Evolutionary conservation across 306 rosid species (phyloP), one percentile per base, ranked within the genome.

Genomic region (Prunus davidiana): DNA sequence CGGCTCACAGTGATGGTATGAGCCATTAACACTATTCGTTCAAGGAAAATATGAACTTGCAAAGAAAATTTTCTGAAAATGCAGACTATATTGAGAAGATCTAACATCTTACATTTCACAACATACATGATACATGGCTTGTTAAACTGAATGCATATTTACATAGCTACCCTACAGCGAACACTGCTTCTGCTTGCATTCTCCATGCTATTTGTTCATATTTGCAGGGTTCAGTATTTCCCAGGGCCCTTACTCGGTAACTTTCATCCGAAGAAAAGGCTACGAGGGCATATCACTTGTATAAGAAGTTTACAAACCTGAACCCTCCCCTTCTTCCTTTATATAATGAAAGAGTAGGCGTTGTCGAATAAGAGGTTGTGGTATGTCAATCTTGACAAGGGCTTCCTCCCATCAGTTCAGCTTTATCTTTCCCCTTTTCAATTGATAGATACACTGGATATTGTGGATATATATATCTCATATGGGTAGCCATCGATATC

Each of bases 391-490:
- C 30, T 71, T 71, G 72, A 58, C 51, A 6, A 3, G 19, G 38
- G 52, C 24, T 9, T 22, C 18, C 43, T 47, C 67, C 15, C 6
- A 41, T 51, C 34, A 3, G 27, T 62, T 18, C 46, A 63, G 49
- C 6, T 38, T 15, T 12, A 34, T 70, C 4, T 38, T 49, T 77
- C 45, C 71, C 79, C n/a, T 62, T 27, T 41, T 62, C 79, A 41
- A 68, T 51, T 50, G 22, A 55, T 76, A 76, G 52, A 61, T 47
- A 76, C 67, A 67, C 55, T 75, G 56, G 30, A 32, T 64, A 66
- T 64, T 46, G 73, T 65, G 64, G 43, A 38, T 85, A 71, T 67
- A 24, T 24, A 64, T 76, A 73, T 71, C 64, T 78, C 65, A 66
- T 41, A 58, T 12, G 67, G 70, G 50, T 20, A 19, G 51, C 11